Base-by-base conservation (phyloP, 306 rosid species). In the Abrus pulchellus region DNA sequence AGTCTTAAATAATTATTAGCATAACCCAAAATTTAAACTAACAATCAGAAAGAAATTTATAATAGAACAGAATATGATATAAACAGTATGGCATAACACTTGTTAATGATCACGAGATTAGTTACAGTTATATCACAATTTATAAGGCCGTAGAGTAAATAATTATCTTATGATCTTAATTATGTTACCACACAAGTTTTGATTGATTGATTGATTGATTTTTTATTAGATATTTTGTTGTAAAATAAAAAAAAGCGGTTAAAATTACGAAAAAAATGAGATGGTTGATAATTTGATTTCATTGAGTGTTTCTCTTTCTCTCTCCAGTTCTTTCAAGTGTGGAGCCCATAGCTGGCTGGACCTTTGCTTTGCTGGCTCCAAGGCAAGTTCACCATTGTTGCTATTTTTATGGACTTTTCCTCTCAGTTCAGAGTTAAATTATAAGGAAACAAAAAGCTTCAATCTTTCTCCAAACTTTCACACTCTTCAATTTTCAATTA, bases 281-380 rank as follows among this genome's bases (percentile, higher is more conserved):
- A 65, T 8, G 72, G 8, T 43, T 4, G 47, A 2, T 14, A 12
- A 41, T 40, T 40, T 44, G 48, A 47, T 47, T 36, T 74, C 55
- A 85, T 89, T 82, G 92, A 89, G 87, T 65, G 86, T 77, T 59
- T 70, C 50, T 50, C 41, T 60, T 44, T 30, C 67, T 34, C 50
- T 72, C 54, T 75, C 73, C 60, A 32, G 30, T 60, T 68, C 64
- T 38, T 36, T 59, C 30, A 13, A 57, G 90, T 60, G 89, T 90
- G 97, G 95, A 89, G 86, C 94, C 97, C 97, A 83, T 78, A 30
- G 83, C 87, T 66, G 94, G 83, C 87, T 66, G 94, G 89, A 84
- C 90, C 92, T 85, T 33, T 90, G 94, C 94, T 89, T 90, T 86
- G 98, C 97, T 94, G 98, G 94, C 93, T 87, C 86, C 89, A 85